Evolutionary conservation across 306 rosid genomes (phyloP), one percentile per base, ranked within the genome.

Genomic region (Myrica gale): DNA sequence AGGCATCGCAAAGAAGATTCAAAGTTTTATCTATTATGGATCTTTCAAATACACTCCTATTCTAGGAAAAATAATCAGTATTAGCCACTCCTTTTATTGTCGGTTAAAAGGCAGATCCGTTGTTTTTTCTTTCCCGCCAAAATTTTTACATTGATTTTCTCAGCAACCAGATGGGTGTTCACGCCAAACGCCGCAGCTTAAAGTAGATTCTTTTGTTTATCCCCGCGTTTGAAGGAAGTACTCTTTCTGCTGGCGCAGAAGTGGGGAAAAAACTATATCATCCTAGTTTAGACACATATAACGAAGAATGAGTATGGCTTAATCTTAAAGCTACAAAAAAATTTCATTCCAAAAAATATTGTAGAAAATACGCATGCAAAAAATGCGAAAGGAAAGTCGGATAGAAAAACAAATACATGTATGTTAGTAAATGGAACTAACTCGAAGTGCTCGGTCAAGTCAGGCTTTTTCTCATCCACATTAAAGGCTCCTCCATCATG

Each of bases 381-480:
- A 65, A 41, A 65, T 39, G 69, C 13, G 5, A 41, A 43, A 63
- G 41, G 63, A 12, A 67, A 68, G 52, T 9, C 13, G 45, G 53
- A 63, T 17, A 6, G 26, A 1, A 45, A 50, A 21, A 2, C 48
- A 13, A 52, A 51, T 2, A 52, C 4, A 56, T 19, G 9, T 2
- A 45, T 72, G 11, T 32, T 32, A 37, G 42, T 50, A 26, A 46
- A 9, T 26, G 56, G 26, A 53, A 45, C 85, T 78, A 83, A 90
- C 98, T 84, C 82, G 48, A 86, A 87, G 70, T 68, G 81, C 46
- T 82, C 77, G 19, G 72, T 52, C 5, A 84, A 52, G 43, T 85
- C 82, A 71, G 91, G 83, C 77, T 73, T 86, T 56, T 69, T 76
- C 52, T 90, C 89, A 44, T 90, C 87, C 15, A 37, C 78, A 77